Base-by-base conservation (phyloP, 2,329 filamentous ascomycete genomes). In the Neobulgaria alba region DNA sequence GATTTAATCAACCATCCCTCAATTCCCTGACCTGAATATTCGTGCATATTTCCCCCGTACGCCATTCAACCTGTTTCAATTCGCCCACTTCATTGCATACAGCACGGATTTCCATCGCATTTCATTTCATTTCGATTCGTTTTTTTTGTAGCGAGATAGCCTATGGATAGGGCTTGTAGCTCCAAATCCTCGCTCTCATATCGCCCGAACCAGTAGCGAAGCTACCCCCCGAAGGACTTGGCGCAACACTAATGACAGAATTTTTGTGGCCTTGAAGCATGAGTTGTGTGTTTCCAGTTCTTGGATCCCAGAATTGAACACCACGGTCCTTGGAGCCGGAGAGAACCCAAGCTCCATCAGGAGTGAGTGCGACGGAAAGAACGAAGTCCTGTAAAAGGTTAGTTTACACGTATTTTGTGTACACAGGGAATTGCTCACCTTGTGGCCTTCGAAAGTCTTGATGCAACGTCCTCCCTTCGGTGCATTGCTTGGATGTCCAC, bases 201-300 rank as follows among this genome's bases (percentile, higher is more conserved):
- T 98, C 92, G 56, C 92, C 92, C 53, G 89, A 95, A 47, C 92
- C 92, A 4, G 92, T 98, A 30, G 92, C 92, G 61, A 98, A 98
- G 60, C 87, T 82, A 49, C 80, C 79, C 43, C 88, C 89, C 33
- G 48, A 52, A 12, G 92, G 92, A 63, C 88, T 94, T 16, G 92
- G 92, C 1, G 92, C 90, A 38, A 98, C 92, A 2, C 89, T 95
- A 57, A 96, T 96, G 55, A 98, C 92, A 9, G 87, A 95, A 66
- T 96, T 96, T 73, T 96, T 96, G 63, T 98, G 92, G 18, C 92
- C 92, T 64, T 96, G 92, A 47, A 98, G 75, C 92, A 96, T 96
- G 61, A 98, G 82, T 66, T 96, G 90, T 1, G 90, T 93, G 52
- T 85, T 82, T 26, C 90, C 92, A 15, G 88, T 95, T 56, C 82